These are phyloP conservation scores for Helianthus tuberosus DNA, from an alignment of 129 eudicot species.

Conservation along the genomic window DNA sequence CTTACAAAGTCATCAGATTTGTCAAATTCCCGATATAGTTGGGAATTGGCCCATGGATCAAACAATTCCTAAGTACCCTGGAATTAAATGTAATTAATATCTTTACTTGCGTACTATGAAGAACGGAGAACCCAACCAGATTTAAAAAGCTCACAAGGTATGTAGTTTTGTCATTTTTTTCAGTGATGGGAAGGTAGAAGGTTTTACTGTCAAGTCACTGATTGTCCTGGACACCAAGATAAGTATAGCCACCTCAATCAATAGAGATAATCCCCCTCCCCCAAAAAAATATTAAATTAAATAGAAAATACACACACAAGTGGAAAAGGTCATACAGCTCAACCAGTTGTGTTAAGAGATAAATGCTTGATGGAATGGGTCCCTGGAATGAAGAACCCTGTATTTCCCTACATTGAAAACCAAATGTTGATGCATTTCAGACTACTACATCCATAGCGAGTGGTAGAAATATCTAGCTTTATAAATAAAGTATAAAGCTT, in stretches of 20 bases:
- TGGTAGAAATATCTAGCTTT: neutral
- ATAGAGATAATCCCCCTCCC: neutral
- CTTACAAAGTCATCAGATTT: conserved; percentile 57
- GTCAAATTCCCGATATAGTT: conserved; percentile 49
- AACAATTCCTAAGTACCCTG: conserved; percentile 72
- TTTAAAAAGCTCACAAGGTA: conserved; percentile 56
- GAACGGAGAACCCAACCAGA: neutral
- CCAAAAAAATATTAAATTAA: too few relatives aligned
- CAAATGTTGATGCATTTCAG: conserved; percentile 11
- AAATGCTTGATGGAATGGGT: conserved; percentile 72
- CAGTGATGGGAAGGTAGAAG: conserved; percentile 59
- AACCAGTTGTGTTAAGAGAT: conserved; percentile 52
- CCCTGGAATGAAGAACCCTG: conserved; percentile 81
- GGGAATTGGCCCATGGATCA: conserved; percentile 63
- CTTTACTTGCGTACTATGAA: neutral
- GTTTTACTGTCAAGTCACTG: conserved; percentile 60
- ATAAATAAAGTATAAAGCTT: neutral
- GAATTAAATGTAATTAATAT: conserved; percentile 10
- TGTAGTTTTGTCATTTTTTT: conserved; percentile 45
- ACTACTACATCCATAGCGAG: neutral
- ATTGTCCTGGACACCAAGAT: conserved; percentile 55
- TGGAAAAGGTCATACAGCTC: conserved; percentile 46
- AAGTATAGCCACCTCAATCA: too few relatives aligned
- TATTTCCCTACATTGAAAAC: conserved; percentile 55
- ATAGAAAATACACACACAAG: neutral